phyloP scores from a whole-genome alignment of 1,284 basidiomycete species.

The Tranzscheliella williamsii region DNA sequence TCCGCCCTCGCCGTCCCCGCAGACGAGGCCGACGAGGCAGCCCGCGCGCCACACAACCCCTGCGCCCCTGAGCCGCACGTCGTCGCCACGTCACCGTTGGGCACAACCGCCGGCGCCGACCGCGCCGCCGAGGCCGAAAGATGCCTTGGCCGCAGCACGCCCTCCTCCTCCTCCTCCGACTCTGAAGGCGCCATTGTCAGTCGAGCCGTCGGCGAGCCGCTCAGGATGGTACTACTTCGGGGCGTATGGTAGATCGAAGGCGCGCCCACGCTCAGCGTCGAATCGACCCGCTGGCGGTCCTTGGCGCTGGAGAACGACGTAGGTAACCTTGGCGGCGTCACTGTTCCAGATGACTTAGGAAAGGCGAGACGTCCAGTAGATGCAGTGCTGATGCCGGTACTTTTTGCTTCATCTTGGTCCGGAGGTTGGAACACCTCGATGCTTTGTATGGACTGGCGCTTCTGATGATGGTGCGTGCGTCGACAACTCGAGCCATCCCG shows the following conservation, averaged over 20 bases:
- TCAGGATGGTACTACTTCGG: constrained; percentile 39
- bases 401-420: constrained; percentile 6
- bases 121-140: background rate
- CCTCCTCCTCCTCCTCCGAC: background rate
- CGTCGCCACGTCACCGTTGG: background rate
- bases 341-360: background rate
- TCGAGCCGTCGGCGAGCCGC: constrained; percentile 16
- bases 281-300: constrained; percentile 21
- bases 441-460: constrained; percentile 30
- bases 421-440: constrained; percentile 35
- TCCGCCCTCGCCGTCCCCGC: constrained; percentile 6
- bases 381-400: background rate
- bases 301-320: background rate
- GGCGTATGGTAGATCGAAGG: constrained; percentile 48
- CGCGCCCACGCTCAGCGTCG: constrained; percentile 24
- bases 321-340: constrained; percentile 3
- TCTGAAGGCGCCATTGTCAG: background rate
- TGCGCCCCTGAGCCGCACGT: too few relatives aligned
- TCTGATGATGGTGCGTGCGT: constrained; percentile 7
- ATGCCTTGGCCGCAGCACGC: background rate
- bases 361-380: constrained; percentile 1
- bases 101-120: background rate
- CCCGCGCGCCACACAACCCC: background rate
- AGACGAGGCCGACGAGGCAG: constrained; percentile 7
- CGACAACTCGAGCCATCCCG: background rate